Evolutionary conservation across 176 grass and related monocot genomes (phyloP).

Genomic region (Hordeum marinum): DNA sequence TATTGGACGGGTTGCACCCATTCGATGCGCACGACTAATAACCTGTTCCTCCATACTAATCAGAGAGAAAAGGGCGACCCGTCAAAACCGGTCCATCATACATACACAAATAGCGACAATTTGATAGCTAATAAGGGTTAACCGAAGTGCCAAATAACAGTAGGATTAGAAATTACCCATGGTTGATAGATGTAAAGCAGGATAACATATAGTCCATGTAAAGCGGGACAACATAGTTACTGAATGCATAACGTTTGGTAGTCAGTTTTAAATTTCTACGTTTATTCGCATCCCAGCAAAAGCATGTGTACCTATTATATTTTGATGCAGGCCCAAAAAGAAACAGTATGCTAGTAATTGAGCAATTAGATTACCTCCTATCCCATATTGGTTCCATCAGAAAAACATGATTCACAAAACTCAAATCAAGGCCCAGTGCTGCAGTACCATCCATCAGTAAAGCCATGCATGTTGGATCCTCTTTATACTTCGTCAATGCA

Average conservation of each 20-base stretch:
- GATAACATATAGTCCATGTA: background rate
- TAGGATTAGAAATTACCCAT: background rate
- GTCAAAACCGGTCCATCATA: background rate
- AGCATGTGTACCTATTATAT: background rate
- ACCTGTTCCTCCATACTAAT: conserved; percentile 97
- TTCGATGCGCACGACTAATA: conserved; percentile 87
- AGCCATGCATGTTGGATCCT: conserved; percentile 84
- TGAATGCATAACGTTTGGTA: background rate
- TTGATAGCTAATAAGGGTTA: background rate
- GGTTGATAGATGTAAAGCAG: background rate
- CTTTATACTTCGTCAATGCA: conserved; percentile 67
- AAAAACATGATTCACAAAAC: conserved; percentile 87
- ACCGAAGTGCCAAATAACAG: background rate
- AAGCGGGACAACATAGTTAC: background rate
- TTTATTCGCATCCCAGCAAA: background rate
- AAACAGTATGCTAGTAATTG: background rate
- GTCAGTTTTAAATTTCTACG: background rate
- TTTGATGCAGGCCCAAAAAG: conserved; percentile 7
- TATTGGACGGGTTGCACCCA: conserved; percentile 91
- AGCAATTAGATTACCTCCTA: conserved; percentile 54
- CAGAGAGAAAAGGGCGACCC: background rate
- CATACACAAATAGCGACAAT: background rate
- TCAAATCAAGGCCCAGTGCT: conserved; percentile 92
- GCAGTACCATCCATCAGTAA: conserved; percentile 98
- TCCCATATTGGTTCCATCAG: conserved; percentile 99